These are phyloP conservation scores for Lepraria neglecta DNA, from an alignment of 495 filamentous ascomycete genomes.

Conservation along the genomic window DNA sequence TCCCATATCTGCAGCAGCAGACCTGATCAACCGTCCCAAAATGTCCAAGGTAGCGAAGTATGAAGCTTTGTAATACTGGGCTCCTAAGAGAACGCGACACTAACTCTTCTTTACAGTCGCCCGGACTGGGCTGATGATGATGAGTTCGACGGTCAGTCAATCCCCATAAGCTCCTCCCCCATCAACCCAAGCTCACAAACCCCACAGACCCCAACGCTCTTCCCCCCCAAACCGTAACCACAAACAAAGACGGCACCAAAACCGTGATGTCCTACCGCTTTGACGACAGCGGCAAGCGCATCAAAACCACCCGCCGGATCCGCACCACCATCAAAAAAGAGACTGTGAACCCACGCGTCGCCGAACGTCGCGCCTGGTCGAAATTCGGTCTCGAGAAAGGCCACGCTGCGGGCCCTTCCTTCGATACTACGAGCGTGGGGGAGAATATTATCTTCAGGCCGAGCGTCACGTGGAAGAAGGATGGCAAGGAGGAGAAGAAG, in stretches of 20 bases:
- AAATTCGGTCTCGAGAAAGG: slow-evolving; percentile 88
- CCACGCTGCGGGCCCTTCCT: slow-evolving; percentile 58
- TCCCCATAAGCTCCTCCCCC: not conserved
- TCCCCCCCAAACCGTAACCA: slow-evolving; percentile 76
- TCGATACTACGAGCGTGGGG: slow-evolving; percentile 85
- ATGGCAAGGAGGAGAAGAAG: slow-evolving; percentile 67
- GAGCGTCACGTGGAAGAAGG: slow-evolving; percentile 81
- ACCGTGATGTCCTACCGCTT: slow-evolving; percentile 84
- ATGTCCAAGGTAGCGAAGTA: slow-evolving; percentile 28
- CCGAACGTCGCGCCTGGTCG: slow-evolving; percentile 81
- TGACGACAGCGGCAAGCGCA: slow-evolving; percentile 90
- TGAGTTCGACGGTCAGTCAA: slow-evolving; percentile 73
- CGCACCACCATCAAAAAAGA: slow-evolving; percentile 81
- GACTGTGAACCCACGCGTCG: slow-evolving; percentile 92
- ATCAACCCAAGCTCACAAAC: not conserved
- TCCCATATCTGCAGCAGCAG: not conserved
- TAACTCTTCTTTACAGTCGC: slow-evolving; percentile 37
- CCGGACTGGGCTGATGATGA: slow-evolving; percentile 97
- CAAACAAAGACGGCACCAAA: slow-evolving; percentile 96
- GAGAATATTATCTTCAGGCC: slow-evolving; percentile 97
- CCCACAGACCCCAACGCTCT: slow-evolving; percentile 40
- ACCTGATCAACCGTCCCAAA: not conserved
- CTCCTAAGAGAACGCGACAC: not conserved
- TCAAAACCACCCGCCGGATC: slow-evolving; percentile 92
- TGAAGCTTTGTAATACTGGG: not conserved